Evolutionary conservation across 2,329 filamentous ascomycete genomes (phyloP), one percentile per base, ranked within the genome.

Genomic region (Bipolaris victoriae): DNA sequence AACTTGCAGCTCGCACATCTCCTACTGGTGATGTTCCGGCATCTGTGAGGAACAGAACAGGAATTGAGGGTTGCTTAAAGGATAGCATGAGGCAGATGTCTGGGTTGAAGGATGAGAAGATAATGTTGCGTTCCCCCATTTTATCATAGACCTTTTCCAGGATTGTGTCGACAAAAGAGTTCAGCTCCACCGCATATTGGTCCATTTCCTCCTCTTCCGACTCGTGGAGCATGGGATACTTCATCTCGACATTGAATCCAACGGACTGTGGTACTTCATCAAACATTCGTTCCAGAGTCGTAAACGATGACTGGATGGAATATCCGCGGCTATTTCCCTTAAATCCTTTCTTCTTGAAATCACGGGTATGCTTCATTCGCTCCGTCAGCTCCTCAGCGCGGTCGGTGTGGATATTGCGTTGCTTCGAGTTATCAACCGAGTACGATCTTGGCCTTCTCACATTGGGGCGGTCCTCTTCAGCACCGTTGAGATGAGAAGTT

Each of bases 211-310:
- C 90, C 75, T 96, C 91, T 76, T 97, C 92, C 57, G 88, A 91
- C 81, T 99, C 96, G 74, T 94, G 90, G 40, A 99, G 86, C 93
- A 98, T 98, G 5, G 95, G 95, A 74, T 99, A 99, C 79, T 99
- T 98, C 85, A 99, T 90, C 80, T 99, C 95, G 66, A 99, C 96
- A 77, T 99, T 98, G 84, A 99, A 99, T 13, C 95, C 93, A 20
- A 96, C 90, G 13, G 86, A 83, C 61, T 90, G 85, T 0, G 92
- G 92, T 0, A 99, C 80, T 71, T 93, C 89, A 2, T 86, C 85
- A 79, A 99, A 97, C 74, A 98, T 88, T 61, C 97, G 92, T 76
- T 97, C 92, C 4, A 99, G 82, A 0, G 95, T 99, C 7, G 94
- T 93, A 78, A 99, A 99, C 0, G 94, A 92, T 0, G 91, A 92